Conservation (phyloP, 1,284 basidiomycete species). For the Sphaerobolus stellatus region DNA sequence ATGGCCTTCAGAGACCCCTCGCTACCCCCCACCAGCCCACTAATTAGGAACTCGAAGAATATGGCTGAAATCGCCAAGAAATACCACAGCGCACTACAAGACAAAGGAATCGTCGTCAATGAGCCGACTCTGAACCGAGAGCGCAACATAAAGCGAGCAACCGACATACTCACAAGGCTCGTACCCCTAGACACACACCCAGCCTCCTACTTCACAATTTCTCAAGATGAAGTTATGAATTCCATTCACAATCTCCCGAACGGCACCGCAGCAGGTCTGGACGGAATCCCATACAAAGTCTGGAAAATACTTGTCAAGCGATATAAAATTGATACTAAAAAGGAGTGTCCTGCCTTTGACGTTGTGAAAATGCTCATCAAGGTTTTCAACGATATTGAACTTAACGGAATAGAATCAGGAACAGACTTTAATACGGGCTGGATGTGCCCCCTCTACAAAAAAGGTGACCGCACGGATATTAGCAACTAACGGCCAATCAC, state of each 20-base stretch:
- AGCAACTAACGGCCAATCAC: not conserved
- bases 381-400: constrained; percentile 18
- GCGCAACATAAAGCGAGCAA: no score
- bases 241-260: not conserved
- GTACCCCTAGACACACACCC: no score
- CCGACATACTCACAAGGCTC: no score
- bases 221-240: not conserved
- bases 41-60: no score
- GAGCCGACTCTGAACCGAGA: no score
- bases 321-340: not conserved
- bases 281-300: constrained; percentile 20
- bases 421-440: constrained; percentile 29
- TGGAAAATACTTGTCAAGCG: constrained; percentile 13
- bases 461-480: not conserved
- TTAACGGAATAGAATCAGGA: constrained; percentile 8
- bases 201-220: no score
- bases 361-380: not conserved
- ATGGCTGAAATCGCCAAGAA: no score
- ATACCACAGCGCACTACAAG: no score
- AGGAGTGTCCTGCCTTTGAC: not conserved
- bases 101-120: no score
- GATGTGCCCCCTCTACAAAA: constrained; percentile 4
- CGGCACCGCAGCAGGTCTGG: constrained; percentile 14
- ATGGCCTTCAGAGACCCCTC: no score
- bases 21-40: no score